These are phyloP conservation scores for Aspergillus sparsus DNA, from an alignment of 495 filamentous ascomycete genomes.

Conservation along the genomic window DNA sequence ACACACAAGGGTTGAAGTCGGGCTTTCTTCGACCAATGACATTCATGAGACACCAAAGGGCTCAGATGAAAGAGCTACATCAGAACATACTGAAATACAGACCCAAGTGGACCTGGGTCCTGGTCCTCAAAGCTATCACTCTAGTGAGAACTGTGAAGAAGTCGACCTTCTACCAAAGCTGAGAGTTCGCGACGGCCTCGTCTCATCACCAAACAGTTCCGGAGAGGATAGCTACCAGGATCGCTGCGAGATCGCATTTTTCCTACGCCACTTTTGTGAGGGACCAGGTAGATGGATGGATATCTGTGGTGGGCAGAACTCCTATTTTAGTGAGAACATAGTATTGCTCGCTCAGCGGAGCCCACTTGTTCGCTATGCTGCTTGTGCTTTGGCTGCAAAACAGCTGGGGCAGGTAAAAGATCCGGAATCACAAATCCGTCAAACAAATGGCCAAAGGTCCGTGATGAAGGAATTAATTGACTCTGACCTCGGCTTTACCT, in stretches of 20 bases:
- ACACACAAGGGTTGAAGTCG: too few species aligned
- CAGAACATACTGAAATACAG: too few species aligned
- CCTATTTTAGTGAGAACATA: conserved; percentile 24
- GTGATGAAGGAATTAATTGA: conserved; percentile 16
- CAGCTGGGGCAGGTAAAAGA: conserved; percentile 27
- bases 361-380: conserved; percentile 25
- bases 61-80: too few species aligned
- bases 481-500: conserved; percentile 23
- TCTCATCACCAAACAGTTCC: background rate
- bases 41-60: too few species aligned
- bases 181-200: background rate
- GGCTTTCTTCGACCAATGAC: too few species aligned
- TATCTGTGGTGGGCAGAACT: conserved; percentile 11
- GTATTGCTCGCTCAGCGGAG: conserved; percentile 17
- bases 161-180: background rate
- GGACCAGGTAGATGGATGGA: conserved; percentile 25
- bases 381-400: conserved; percentile 27
- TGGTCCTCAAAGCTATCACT: too few species aligned
- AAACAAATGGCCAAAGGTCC: conserved; percentile 6
- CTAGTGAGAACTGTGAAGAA: background rate
- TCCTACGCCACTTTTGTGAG: conserved; percentile 26
- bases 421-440: conserved; percentile 10
- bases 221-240: conserved; percentile 20
- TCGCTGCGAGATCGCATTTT: conserved; percentile 23
- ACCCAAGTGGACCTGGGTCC: too few species aligned